Percentiles rank a stretch among this genome's conserved stretches.
phyloP scores from a whole-genome alignment of 148 eudicot genomes.

The Silene conica region DNA sequence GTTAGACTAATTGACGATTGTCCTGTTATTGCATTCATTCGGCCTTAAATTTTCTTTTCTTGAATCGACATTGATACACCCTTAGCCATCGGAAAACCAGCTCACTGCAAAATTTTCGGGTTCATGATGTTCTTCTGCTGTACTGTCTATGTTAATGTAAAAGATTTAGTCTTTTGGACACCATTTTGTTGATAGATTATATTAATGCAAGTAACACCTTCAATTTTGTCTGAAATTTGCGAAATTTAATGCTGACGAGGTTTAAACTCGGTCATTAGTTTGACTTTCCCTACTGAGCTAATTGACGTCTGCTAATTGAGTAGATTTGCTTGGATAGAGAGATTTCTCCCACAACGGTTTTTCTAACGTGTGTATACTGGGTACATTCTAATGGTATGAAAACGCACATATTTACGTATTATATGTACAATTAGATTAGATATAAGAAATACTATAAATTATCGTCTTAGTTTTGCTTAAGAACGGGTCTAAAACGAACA shows the following conservation, averaged over 20 bases:
- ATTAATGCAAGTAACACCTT: neutral
- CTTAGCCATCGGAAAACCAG: conserved; percentile 13
- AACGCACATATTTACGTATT: too few relatives aligned
- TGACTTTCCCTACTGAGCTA: too few relatives aligned
- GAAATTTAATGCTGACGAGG: too few relatives aligned
- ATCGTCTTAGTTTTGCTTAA: too few relatives aligned
- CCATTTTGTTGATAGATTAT: conserved; percentile 17
- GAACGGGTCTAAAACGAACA: too few relatives aligned
- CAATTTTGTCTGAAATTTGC: neutral
- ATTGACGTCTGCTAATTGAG: too few relatives aligned
- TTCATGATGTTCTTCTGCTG: neutral
- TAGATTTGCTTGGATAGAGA: too few relatives aligned
- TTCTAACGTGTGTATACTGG: neutral
- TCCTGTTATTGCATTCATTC: conserved; percentile 8
- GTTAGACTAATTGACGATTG: conserved; percentile 19
- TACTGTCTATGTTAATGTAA: conserved; percentile 12
- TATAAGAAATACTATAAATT: too few relatives aligned
- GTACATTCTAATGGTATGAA: too few relatives aligned
- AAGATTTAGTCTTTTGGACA: conserved; percentile 11
- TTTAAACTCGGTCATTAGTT: too few relatives aligned
- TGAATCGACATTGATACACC: conserved; percentile 6
- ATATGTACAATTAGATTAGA: too few relatives aligned
- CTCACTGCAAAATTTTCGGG: neutral
- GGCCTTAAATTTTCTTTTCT: conserved; percentile 8
- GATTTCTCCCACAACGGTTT: neutral